These are phyloP conservation scores for Brachypodium distachyon DNA, from an alignment of 202 grass and related monocot genomes.

Conservation along the genomic window DNA sequence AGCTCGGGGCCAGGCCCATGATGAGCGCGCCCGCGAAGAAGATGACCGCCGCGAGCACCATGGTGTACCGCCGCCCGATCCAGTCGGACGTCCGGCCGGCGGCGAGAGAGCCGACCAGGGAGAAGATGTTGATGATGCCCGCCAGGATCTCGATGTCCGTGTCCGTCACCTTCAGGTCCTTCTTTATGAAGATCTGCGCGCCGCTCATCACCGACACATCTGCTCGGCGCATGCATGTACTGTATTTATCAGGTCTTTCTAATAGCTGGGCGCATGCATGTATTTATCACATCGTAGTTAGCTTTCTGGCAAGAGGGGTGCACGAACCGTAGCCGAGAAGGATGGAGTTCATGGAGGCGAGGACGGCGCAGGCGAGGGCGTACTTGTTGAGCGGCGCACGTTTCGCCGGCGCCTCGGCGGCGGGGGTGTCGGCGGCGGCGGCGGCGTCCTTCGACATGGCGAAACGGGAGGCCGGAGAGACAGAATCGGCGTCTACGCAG, in stretches of 20 bases:
- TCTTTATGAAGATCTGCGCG: conserved; percentile 49
- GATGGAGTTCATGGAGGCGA: conserved; percentile 84
- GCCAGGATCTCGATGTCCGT: conserved; percentile 62
- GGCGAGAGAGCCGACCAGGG: conserved; percentile 65
- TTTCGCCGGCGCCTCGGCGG: conserved; percentile 41
- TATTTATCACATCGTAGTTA: neutral
- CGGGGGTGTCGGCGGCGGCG: conserved; percentile 9
- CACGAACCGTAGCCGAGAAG: conserved; percentile 75
- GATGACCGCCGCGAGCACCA: conserved; percentile 65
- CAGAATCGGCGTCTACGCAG: no score
- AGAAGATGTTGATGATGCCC: conserved; percentile 75
- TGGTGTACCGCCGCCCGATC: conserved; percentile 85
- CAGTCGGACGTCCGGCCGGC: conserved; percentile 77
- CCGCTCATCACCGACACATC: conserved; percentile 90
- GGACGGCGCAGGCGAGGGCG: conserved; percentile 58
- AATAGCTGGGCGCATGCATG: no score
- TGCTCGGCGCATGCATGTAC: conserved; percentile 1
- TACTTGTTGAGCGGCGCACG: conserved; percentile 62
- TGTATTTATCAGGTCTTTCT: no score
- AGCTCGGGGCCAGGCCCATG: conserved; percentile 68
- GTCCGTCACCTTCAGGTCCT: conserved; percentile 62
- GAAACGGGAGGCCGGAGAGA: neutral
- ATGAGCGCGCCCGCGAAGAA: conserved; percentile 75
- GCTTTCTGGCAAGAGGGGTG: no score
- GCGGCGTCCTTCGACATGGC: conserved; percentile 18